A percentile compares a stretch with the other conserved stretches of the same genome.
These are phyloP conservation scores for Thielaviopsis populi DNA, from an alignment of 2,329 filamentous ascomycete species.

Conservation along the genomic window DNA sequence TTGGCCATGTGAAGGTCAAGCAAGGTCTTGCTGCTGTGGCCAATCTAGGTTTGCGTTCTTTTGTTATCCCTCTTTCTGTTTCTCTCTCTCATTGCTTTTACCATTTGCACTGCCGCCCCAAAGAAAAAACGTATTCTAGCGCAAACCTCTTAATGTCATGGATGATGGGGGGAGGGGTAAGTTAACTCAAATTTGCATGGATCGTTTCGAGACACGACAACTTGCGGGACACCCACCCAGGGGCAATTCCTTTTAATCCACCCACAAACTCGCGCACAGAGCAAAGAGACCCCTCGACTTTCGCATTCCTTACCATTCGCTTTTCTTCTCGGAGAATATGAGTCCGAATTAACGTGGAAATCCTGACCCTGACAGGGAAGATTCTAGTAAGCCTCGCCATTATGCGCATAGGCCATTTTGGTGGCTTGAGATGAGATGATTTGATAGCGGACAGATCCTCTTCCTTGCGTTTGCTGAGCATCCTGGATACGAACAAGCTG, in stretches of 20 bases:
- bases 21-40: background rate
- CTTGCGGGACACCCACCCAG: background rate
- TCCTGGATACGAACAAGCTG: background rate
- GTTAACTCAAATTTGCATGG: background rate
- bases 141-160: background rate
- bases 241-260: background rate
- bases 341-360: background rate
- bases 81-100: background rate
- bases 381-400: background rate
- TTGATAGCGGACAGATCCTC: conserved; percentile 11
- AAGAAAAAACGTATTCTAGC: background rate
- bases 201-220: background rate
- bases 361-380: background rate
- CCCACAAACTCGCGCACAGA: background rate
- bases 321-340: conserved; percentile 1
- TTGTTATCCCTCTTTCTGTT: too few relatives aligned
- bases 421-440: conserved; percentile 13
- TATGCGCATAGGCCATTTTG: background rate
- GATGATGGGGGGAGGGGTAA: background rate
- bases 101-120: background rate
- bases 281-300: background rate
- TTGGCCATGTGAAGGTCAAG: background rate
- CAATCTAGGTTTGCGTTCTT: background rate
- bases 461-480: background rate
- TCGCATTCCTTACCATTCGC: background rate